Base-by-base conservation (phyloP, 2,329 filamentous ascomycete species). In the Aspergillus sp. region DNA sequence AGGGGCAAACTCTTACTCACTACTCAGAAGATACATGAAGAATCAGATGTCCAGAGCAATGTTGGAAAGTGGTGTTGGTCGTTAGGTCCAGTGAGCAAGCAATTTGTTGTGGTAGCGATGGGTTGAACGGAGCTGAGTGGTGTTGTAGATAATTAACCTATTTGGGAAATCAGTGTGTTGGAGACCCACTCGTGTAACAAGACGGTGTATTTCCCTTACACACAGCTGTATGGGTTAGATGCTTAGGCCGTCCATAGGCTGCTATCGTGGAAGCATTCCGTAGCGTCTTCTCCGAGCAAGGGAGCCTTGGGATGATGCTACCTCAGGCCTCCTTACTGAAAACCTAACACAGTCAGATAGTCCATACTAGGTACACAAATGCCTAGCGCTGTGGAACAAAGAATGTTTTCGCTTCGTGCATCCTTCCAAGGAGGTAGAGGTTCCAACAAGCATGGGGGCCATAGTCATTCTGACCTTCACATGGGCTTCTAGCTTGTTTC, bases 401-500 rank as follows among this genome's bases (percentile, higher is more conserved):
- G 15, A 17, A 43, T 55, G 15, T 12, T 55, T 15, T 19, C 15
- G 25, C 21, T 25, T 36, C 30, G n/a, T 17, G 17, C 23, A 25
- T 39, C 28, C 39, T 32, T 36, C 7, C 53, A 12, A 10, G 19
- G 17, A 45, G 13, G 39, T 10, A 8, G 30, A 13, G 19, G 19
- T 17, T 0, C 39, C 39, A 43, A 15, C 17, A n/a, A 45, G 30
- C 52, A 47, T 36, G 45, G 52, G 12, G 23, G n/a, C 38, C 52
- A 25, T 45, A 3, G 17, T 17, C 39, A 32, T 28, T 32, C 45
- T 17, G 21, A 25, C 19, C 36, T 55, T 23, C 53, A 41, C 55
- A 39, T 21, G 39, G 43, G 30, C 41, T 36, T 23, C 50, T 62
- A 57, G 57, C 49, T 55, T 57, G 57, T 62, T 62, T 62, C 60